Conservation (phyloP, 2,329 filamentous ascomycete species). For the Clonostachys sp. region DNA sequence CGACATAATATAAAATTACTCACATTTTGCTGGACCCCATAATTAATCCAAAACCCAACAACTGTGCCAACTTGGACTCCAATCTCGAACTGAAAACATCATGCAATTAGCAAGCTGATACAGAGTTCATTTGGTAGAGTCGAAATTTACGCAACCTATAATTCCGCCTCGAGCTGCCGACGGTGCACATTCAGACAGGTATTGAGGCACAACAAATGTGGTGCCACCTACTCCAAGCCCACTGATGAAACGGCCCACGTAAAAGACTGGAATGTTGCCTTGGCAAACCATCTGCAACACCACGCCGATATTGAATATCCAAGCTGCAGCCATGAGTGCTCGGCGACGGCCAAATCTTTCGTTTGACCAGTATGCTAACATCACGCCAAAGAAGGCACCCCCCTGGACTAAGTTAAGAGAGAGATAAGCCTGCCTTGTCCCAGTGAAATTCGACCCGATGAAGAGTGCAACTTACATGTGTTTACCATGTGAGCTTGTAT, state of each 20-base stretch:
- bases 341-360: not conserved
- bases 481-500: too few species aligned
- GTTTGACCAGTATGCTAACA: not conserved
- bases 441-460: not conserved
- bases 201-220: conserved; percentile 48
- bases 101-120: too few species aligned
- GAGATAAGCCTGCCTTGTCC: not conserved
- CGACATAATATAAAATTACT: not conserved
- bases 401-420: not conserved
- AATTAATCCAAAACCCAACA: conserved; percentile 33
- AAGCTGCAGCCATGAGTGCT: not conserved
- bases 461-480: too few species aligned
- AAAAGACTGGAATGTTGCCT: not conserved
- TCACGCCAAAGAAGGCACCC: not conserved
- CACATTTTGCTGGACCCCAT: conserved; percentile 8
- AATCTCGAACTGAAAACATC: conserved; percentile 28
- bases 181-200: conserved; percentile 51
- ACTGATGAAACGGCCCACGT: conserved; percentile 19
- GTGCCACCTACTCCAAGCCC: conserved; percentile 44
- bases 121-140: too few species aligned
- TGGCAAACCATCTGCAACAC: not conserved
- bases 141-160: conserved; percentile 26
- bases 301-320: not conserved
- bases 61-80: conserved; percentile 46
- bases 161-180: conserved; percentile 45